These are phyloP conservation scores for Plasmodium coatneyi DNA, from an alignment of 169 alveolate species.

Conservation along the genomic window DNA sequence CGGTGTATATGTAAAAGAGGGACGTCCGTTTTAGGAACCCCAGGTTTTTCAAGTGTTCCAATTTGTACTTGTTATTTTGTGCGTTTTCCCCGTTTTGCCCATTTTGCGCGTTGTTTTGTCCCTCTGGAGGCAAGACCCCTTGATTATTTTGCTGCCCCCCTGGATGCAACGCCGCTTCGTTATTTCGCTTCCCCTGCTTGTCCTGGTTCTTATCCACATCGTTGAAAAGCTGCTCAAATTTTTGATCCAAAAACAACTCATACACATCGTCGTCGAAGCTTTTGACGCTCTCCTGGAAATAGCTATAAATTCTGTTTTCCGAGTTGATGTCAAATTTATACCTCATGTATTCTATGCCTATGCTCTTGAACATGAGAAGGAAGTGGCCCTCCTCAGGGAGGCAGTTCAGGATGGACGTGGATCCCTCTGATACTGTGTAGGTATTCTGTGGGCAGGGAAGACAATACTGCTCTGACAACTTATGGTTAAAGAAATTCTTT, in stretches of 20 bases:
- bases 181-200: not conserved
- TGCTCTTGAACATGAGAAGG: constrained; percentile 45
- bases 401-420: constrained; percentile 78
- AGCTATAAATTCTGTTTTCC: constrained; percentile 40
- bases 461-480: constrained; percentile 77
- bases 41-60: not conserved
- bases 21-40: constrained; percentile 33
- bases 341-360: constrained; percentile 33
- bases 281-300: constrained; percentile 20
- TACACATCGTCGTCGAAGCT: constrained; percentile 63
- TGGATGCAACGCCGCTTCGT: not conserved
- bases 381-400: constrained; percentile 82
- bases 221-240: constrained; percentile 8
- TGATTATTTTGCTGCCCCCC: not conserved
- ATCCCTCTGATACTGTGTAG: constrained; percentile 75
- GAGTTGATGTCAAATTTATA: constrained; percentile 51
- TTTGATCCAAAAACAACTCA: constrained; percentile 39
- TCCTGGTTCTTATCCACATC: constrained; percentile 1
- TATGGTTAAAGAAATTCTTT: constrained; percentile 70
- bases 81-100: too few relatives aligned
- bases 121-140: not conserved
- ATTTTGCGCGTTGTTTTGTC: not conserved
- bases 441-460: constrained; percentile 81
- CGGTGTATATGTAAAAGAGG: constrained; percentile 25
- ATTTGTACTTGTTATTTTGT: constrained; percentile 13